These are phyloP conservation scores for Diaporthe sp. DNA, from an alignment of 2,329 filamentous ascomycete species.

Conservation along the genomic window DNA sequence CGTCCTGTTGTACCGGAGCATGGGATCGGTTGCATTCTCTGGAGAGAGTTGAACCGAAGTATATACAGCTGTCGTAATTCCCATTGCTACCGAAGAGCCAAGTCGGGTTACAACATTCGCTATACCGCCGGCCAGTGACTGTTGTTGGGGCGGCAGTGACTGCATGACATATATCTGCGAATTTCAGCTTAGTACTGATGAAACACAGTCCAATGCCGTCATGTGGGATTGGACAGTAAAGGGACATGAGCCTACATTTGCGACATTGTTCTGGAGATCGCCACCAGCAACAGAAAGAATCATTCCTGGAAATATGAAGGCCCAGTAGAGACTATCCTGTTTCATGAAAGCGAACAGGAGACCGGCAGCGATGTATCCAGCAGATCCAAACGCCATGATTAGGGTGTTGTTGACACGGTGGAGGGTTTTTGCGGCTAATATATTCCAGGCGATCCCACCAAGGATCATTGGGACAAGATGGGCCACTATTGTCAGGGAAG, in stretches of 20 bases:
- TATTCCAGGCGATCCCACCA: not conserved
- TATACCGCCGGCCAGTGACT: not conserved
- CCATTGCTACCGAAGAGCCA: not conserved
- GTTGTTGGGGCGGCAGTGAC: not conserved
- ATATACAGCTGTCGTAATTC: slow-evolving; percentile 6
- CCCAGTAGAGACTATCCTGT: slow-evolving; percentile 3
- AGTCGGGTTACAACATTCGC: not conserved
- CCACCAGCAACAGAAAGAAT: not conserved
- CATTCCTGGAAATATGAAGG: not conserved
- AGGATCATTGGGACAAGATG: slow-evolving; percentile 5
- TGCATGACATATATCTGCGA: slow-evolving; percentile 7
- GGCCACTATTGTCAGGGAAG: not conserved
- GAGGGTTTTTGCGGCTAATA: not conserved
- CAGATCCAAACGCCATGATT: not conserved
- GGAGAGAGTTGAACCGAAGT: not conserved
- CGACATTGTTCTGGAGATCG: slow-evolving; percentile 9
- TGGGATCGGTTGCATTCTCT: not conserved
- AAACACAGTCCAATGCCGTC: not conserved
- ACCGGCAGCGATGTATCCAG: not conserved
- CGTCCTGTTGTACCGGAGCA: slow-evolving; percentile 2
- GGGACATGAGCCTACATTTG: not conserved
- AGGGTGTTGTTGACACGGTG: slow-evolving; percentile 1
- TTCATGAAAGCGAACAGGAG: not conserved
- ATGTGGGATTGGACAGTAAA: not conserved
- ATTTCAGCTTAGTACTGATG: not conserved